phyloP scores from a whole-genome alignment of 2,329 filamentous ascomycete species.

The Xenoacremonium recifei region DNA sequence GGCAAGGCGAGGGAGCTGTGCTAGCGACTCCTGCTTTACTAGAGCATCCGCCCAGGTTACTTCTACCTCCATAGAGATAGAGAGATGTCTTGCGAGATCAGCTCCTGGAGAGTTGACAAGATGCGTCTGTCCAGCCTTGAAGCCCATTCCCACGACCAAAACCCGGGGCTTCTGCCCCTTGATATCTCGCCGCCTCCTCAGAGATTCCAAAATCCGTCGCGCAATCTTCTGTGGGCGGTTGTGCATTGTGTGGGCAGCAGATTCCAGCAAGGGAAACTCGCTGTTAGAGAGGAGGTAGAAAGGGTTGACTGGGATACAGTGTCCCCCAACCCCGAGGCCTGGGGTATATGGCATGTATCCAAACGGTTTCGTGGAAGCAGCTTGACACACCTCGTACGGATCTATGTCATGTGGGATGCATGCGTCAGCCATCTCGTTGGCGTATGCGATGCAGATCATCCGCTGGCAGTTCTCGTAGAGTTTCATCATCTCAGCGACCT shows the following conservation, averaged over 20 bases:
- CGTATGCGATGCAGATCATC: constrained; percentile 53
- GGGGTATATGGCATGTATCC: constrained; percentile 48
- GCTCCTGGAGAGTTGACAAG: constrained; percentile 45
- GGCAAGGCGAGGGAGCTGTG: constrained; percentile 34
- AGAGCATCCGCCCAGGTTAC: constrained; percentile 41
- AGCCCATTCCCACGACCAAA: constrained; percentile 45
- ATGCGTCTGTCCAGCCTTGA: constrained; percentile 46
- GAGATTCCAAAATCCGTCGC: constrained; percentile 27
- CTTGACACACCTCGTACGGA: constrained; percentile 46
- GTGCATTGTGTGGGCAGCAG: constrained; percentile 41
- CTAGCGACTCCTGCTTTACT: constrained; percentile 37
- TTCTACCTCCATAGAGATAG: constrained; percentile 33
- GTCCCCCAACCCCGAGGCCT: constrained; percentile 49
- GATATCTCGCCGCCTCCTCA: constrained; percentile 8
- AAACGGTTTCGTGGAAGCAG: constrained; percentile 50
- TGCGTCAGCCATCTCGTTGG: constrained; percentile 54
- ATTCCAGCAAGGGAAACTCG: constrained; percentile 43
- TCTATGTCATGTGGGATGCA: constrained; percentile 44
- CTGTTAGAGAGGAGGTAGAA: constrained; percentile 48
- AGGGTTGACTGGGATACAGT: constrained; percentile 55
- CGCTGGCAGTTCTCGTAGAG: constrained; percentile 56
- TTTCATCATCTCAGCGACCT: constrained; percentile 57
- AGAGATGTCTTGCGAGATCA: constrained; percentile 34
- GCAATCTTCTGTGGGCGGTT: constrained; percentile 38
- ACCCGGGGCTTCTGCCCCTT: constrained; percentile 25